phyloP scores from a whole-genome alignment of 2,329 filamentous ascomycete genomes.

The Diplodia mutila region DNA sequence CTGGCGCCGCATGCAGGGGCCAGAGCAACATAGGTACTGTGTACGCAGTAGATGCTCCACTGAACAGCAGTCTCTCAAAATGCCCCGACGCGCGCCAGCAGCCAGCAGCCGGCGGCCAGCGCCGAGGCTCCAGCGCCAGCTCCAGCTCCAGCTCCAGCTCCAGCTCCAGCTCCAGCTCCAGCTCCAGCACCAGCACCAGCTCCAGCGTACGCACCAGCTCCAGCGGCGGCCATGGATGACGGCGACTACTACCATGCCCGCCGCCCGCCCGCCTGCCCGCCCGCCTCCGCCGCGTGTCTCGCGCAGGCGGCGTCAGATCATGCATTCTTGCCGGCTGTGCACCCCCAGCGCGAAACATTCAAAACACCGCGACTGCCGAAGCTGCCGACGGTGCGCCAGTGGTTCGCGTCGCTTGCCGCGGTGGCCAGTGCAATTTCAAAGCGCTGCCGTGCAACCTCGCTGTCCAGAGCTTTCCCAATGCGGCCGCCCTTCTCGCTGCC shows the following conservation, averaged over 20 bases:
- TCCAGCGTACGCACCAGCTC: too few species aligned
- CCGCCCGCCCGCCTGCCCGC: too few species aligned
- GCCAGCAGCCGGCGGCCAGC: not conserved
- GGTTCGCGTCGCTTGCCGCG: constrained; percentile 23
- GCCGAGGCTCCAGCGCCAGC: too few species aligned
- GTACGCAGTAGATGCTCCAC: not conserved
- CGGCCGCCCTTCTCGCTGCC: not conserved
- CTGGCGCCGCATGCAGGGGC: constrained; percentile 24
- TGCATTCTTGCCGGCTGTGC: constrained; percentile 25
- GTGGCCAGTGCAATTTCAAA: constrained; percentile 25
- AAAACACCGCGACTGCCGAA: constrained; percentile 24
- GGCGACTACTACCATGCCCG: not conserved
- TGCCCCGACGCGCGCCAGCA: not conserved
- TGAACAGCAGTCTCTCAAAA: not conserved
- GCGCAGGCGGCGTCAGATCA: constrained; percentile 19
- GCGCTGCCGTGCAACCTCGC: constrained; percentile 18
- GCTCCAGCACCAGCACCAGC: too few species aligned
- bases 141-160: too few species aligned
- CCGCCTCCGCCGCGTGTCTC: constrained; percentile 7
- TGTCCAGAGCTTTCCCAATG: constrained; percentile 1
- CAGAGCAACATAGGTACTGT: not conserved
- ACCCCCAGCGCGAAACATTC: constrained; percentile 21
- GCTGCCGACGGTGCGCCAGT: constrained; percentile 14
- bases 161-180: too few species aligned
- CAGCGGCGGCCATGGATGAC: too few species aligned